Evolutionary conservation across 306 rosid genomes (phyloP), one percentile per base, ranked within the genome.

Genomic region (Crotalaria pallida): DNA sequence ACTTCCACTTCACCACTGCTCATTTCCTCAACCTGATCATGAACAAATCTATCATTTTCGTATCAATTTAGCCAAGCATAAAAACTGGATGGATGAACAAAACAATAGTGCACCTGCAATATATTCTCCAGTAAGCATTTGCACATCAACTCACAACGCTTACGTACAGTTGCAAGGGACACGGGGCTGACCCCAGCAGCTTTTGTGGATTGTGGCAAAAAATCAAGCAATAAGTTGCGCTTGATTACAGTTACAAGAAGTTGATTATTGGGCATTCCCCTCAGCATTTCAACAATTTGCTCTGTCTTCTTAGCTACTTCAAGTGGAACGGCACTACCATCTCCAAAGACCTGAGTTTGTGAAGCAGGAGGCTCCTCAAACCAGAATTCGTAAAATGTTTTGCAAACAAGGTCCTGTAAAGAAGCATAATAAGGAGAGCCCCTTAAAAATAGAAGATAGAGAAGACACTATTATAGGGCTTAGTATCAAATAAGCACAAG

Each of bases 81-180:
- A 59, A 76, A 65, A 1, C 49, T 58, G 10, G 72, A 22, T 33
- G 59, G 44, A 29, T 24, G 52, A 73, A 61, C 49, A 58, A 53
- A 68, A 73, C 59, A 75, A 26, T 22, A 55, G 11, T 6, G 48
- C 66, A 94, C 99, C 99, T 81, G 97, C 82, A 94, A 77, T 76
- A 94, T 89, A 74, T 90, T 91, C 87, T 91, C 99, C 81, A 94
- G 78, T 77, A 94, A 84, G 84, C 96, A 91, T 83, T 91, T 91
- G 92, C 99, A 91, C 96, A 94, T 94, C 80, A 94, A 75, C 83
- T 91, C 99, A 66, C 99, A 94, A 15, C 99, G 97, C 69, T 83
- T 94, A 23, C 91, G 97, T 29, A 94, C 99, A 52, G 96, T 84
- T 44, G 86, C 80, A 58, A 91, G 92, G 53, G 84, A 81, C 67